Conservation (phyloP, 2,329 filamentous ascomycete species). For the Pseudogymnoascus sp. region DNA sequence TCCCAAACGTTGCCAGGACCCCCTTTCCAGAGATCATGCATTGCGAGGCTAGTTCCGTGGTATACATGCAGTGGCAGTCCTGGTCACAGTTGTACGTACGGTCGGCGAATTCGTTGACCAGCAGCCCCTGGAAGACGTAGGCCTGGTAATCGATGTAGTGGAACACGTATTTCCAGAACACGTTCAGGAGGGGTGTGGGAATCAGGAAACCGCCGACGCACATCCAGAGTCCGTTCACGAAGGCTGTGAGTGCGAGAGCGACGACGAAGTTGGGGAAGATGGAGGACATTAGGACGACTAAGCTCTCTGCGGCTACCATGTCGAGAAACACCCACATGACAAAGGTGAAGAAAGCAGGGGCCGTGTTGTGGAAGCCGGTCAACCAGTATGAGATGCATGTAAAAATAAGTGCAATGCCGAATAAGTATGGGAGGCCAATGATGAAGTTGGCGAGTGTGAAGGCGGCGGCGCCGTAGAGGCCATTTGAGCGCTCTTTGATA, state of each 20-base stretch:
- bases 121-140: conserved; percentile 87
- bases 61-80: conserved; percentile 58
- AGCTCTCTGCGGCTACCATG: conserved; percentile 72
- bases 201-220: conserved; percentile 77
- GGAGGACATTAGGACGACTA: conserved; percentile 68
- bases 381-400: conserved; percentile 73
- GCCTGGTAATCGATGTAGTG: conserved; percentile 83
- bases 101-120: conserved; percentile 77
- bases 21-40: conserved; percentile 65
- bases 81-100: conserved; percentile 53
- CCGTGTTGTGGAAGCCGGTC: conserved; percentile 61
- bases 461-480: conserved; percentile 65
- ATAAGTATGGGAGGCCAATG: conserved; percentile 71
- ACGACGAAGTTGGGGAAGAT: conserved; percentile 75
- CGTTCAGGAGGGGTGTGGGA: conserved; percentile 61
- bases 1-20: conserved; percentile 64
- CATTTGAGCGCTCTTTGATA: conserved; percentile 72
- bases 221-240: conserved; percentile 89
- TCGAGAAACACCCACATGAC: conserved; percentile 82
- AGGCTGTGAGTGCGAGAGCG: conserved; percentile 69
- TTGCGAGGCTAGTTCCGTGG: conserved; percentile 49
- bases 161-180: conserved; percentile 80
- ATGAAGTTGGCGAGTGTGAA: conserved; percentile 75
- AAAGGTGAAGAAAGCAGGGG: conserved; percentile 64
- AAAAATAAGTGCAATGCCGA: conserved; percentile 69